A percentile compares a stretch with the other conserved stretches of the same genome.
phyloP scores from a whole-genome alignment of 331 rosid genomes.

The Acacia concinna region DNA sequence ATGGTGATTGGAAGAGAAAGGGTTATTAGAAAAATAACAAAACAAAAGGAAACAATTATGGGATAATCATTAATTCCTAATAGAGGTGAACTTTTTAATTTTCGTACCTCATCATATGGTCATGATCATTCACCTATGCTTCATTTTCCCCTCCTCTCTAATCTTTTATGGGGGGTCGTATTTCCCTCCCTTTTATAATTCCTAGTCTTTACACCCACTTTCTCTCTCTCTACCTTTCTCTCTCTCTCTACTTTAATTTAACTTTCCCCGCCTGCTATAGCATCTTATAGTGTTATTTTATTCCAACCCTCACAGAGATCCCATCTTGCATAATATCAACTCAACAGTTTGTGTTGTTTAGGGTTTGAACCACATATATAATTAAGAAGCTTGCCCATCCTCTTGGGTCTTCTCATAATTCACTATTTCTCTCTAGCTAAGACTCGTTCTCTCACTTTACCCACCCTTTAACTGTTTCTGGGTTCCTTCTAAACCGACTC shows the following conservation, averaged over 20 bases:
- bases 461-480: conserved; percentile 32
- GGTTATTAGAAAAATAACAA: conserved; percentile 34
- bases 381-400: conserved; percentile 35
- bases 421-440: conserved; percentile 29
- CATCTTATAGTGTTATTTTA: conserved; percentile 46
- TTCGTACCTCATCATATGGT: conserved; percentile 69
- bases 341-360: conserved; percentile 36
- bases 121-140: conserved; percentile 69
- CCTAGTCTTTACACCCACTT: conserved; percentile 27
- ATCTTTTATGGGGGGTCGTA: conserved; percentile 9
- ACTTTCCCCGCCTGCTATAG: conserved; percentile 71
- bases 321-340: conserved; percentile 46
- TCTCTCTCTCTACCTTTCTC: background rate
- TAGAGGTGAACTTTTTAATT: conserved; percentile 59
- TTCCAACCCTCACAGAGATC: conserved; percentile 56
- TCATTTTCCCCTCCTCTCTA: conserved; percentile 2
- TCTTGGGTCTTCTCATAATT: conserved; percentile 37
- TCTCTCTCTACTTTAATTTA: conserved; percentile 39
- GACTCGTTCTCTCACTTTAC: conserved; percentile 24
- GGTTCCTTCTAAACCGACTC: conserved; percentile 35
- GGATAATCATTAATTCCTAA: conserved; percentile 67
- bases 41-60: conserved; percentile 64
- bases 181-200: conserved; percentile 10
- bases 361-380: conserved; percentile 43
- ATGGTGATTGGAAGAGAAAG: conserved; percentile 26